A percentile compares a stretch with the other conserved stretches of the same genome.
These are phyloP conservation scores for Starmerella bombicola DNA, from an alignment of 805 yeast species.

Conservation along the genomic window DNA sequence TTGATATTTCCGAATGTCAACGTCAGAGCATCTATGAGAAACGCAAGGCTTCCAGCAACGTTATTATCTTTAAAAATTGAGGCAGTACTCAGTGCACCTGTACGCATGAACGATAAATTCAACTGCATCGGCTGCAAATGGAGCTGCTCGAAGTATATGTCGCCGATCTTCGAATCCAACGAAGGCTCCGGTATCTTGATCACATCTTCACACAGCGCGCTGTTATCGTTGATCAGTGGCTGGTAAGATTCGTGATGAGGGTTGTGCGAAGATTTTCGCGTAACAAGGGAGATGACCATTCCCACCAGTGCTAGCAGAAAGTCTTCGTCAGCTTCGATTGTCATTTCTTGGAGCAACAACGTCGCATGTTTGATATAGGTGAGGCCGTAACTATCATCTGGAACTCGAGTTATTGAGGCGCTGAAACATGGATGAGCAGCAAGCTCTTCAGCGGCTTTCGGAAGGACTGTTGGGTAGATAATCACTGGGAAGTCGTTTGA, in stretches of 20 bases:
- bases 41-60: constrained; percentile 25
- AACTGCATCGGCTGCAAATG: constrained; percentile 86
- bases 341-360: constrained; percentile 72
- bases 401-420: constrained; percentile 67
- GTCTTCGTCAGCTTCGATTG: constrained; percentile 89
- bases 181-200: constrained; percentile 57
- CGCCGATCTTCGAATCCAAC: constrained; percentile 40
- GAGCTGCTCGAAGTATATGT: constrained; percentile 81
- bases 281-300: constrained; percentile 36
- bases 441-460: constrained; percentile 72
- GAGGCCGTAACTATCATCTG: constrained; percentile 86
- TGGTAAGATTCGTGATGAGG: not conserved
- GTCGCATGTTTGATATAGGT: constrained; percentile 86
- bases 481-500: constrained; percentile 71
- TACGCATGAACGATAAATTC: constrained; percentile 78
- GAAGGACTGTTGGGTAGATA: constrained; percentile 78
- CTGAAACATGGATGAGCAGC: constrained; percentile 84
- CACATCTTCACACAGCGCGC: constrained; percentile 39
- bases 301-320: constrained; percentile 72
- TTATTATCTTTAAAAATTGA: constrained; percentile 38
- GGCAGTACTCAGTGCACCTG: constrained; percentile 44
- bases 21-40: constrained; percentile 71
- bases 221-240: constrained; percentile 26
- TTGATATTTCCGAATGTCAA: constrained; percentile 96
- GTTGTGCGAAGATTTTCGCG: constrained; percentile 3